Evolutionary conservation across 2,329 filamentous ascomycete genomes (phyloP), one percentile per base, ranked within the genome.

Genomic region (Pseudogymnoascus verrucosus): DNA sequence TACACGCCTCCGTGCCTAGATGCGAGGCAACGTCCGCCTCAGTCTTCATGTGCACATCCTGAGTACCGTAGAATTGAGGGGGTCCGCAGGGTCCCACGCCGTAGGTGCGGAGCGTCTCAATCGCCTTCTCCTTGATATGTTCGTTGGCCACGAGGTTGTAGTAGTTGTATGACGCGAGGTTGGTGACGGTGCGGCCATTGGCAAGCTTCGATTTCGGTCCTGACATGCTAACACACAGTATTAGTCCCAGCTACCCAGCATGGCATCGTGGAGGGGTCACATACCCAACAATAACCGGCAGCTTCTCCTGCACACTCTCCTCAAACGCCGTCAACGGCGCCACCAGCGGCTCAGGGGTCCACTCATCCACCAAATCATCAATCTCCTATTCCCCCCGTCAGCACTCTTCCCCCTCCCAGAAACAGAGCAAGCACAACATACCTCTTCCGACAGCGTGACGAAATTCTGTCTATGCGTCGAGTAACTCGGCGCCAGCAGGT

Each of bases 61-160:
- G 93, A 34, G 92, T 99, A 68, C 93, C 95, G 78, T 99, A 99
- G 79, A 99, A 99, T 68, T 96, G 93, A 5, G 95, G 95, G 16
- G 95, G 95, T 19, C 95, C 95, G 74, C 95, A 99, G 64, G 95
- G 93, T 7, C 95, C 96, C 42, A 99, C 96, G 64, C 95, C 95
- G 71, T 99, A 99, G 19, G 90, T 96, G 65, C 93, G 90, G 40
- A 99, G 84, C 0, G 93, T 96, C 75, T 93, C 89, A 67, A 99
- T 92, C 1, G 93, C 95, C 76, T 96, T 96, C 70, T 97, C 92
- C 73, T 96, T 96, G 71, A 99, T 87, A 37, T 88, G 84, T 66
- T 98, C 93, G 74, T 96, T 97, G 62, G 86, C 86, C 68, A 96
- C 91, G 76, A 99, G 92, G 78, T 99, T 98, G 81, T 96, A 98